A percentile compares a stretch with the other conserved stretches of the same genome.
phyloP scores from a whole-genome alignment of 306 rosid genomes.

The Heteromeles arbutifolia region DNA sequence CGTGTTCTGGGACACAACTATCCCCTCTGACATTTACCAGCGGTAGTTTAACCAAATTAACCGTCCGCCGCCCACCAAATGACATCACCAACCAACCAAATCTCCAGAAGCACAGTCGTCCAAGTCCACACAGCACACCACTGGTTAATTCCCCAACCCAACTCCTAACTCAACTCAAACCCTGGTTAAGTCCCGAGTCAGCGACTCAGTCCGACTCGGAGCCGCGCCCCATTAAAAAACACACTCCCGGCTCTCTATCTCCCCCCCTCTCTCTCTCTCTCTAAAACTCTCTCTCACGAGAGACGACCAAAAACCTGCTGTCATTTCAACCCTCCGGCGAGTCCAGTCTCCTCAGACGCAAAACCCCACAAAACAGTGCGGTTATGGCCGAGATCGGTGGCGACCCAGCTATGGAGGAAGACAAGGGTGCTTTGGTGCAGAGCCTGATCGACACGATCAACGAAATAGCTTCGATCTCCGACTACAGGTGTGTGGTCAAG shows the following conservation, averaged over 20 bases:
- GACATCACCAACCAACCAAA: background rate
- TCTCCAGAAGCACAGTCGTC: background rate
- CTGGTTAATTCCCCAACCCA: background rate
- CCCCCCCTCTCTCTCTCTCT: background rate
- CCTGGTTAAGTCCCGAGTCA: constrained; percentile 23
- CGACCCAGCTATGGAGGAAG: constrained; percentile 54
- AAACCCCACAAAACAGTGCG: background rate
- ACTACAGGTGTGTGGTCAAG: constrained; percentile 69
- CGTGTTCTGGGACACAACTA: too few species aligned
- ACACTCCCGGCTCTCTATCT: background rate
- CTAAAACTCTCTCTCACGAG: background rate
- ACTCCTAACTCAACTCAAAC: constrained; percentile 9
- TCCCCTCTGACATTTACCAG: background rate
- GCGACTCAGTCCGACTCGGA: background rate
- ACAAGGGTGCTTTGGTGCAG: constrained; percentile 37
- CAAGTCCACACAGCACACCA: background rate
- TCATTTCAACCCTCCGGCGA: background rate
- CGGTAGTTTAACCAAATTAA: constrained; percentile 24
- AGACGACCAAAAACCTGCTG: constrained; percentile 8
- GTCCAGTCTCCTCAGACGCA: constrained; percentile 17
- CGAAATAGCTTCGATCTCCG: constrained; percentile 74
- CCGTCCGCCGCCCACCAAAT: background rate
- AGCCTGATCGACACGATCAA: constrained; percentile 53
- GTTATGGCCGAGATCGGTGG: background rate
- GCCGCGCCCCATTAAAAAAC: constrained; percentile 30